phyloP scores from a whole-genome alignment of 768 basidiomycete species.

The Boletus speciosus region DNA sequence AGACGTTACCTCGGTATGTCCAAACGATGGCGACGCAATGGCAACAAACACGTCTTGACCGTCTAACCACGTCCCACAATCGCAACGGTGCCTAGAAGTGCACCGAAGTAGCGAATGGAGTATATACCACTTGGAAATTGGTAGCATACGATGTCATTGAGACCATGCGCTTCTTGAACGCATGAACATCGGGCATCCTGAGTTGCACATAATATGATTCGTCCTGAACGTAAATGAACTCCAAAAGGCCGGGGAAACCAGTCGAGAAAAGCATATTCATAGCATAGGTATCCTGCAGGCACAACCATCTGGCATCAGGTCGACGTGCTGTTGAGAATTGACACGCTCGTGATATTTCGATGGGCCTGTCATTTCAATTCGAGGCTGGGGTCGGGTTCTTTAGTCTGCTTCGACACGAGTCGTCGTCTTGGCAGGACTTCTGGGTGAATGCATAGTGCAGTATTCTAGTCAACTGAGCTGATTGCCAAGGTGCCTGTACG shows the following conservation, averaged over 20 bases:
- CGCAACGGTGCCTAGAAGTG: slow-evolving; percentile 93
- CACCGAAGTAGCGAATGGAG: slow-evolving; percentile 90
- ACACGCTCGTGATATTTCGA: background rate
- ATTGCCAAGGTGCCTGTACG: background rate
- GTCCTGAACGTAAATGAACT: slow-evolving; percentile 95
- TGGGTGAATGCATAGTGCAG: background rate
- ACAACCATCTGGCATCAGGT: background rate
- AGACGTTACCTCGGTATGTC: slow-evolving; percentile 73
- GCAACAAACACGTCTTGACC: slow-evolving; percentile 87
- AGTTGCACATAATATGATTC: slow-evolving; percentile 59
- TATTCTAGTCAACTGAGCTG: background rate
- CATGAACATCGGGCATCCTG: slow-evolving; percentile 87
- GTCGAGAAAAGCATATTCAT: slow-evolving; percentile 89
- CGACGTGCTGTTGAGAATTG: slow-evolving; percentile 8
- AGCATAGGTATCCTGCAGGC: slow-evolving; percentile 83
- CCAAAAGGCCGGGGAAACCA: slow-evolving; percentile 93
- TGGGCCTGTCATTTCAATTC: background rate
- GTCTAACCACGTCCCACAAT: slow-evolving; percentile 89
- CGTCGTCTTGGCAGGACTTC: background rate
- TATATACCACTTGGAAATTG: slow-evolving; percentile 65
- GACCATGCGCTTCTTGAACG: slow-evolving; percentile 86
- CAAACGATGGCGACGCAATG: slow-evolving; percentile 83
- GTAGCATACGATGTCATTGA: slow-evolving; percentile 94
- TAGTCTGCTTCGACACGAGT: background rate
- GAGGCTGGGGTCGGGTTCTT: background rate